A percentile compares a stretch with the other conserved stretches of the same genome.
Evolutionary conservation across 2,329 filamentous ascomycete species (phyloP).

Genomic region (Cordyceps javanica): DNA sequence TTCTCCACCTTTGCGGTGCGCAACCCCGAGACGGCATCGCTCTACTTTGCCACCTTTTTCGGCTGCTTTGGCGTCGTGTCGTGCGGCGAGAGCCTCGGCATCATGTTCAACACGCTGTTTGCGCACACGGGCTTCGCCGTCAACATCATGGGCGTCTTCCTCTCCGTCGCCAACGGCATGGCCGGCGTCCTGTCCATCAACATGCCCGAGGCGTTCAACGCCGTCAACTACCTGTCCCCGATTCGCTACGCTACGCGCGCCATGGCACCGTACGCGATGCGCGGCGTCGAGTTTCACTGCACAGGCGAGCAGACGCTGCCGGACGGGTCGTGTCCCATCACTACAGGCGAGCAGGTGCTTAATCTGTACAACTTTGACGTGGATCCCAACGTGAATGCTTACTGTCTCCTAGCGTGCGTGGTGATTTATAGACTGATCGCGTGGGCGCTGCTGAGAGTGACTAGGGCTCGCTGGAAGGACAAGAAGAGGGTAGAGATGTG

Average conservation of each 20-base stretch:
- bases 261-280: conserved; percentile 59
- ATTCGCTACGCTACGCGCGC: conserved; percentile 64
- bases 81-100: conserved; percentile 69
- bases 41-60: conserved; percentile 63
- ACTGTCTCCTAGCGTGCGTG: conserved; percentile 56
- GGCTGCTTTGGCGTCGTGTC: conserved; percentile 67
- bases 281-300: conserved; percentile 58
- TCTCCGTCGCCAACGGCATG: conserved; percentile 66
- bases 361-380: conserved; percentile 60
- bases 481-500: conserved; percentile 14
- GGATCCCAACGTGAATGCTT: conserved; percentile 54
- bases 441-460: conserved; percentile 49
- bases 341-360: conserved; percentile 61
- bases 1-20: conserved; percentile 60
- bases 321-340: conserved; percentile 57
- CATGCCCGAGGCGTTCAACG: conserved; percentile 59
- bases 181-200: conserved; percentile 64
- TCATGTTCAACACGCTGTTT: conserved; percentile 76
- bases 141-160: conserved; percentile 62
- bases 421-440: conserved; percentile 61
- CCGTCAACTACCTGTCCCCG: conserved; percentile 65
- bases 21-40: conserved; percentile 53
- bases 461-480: conserved; percentile 46
- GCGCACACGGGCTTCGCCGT: conserved; percentile 69
- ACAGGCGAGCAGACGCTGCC: conserved; percentile 51